Evolutionary conservation across 2,329 filamentous ascomycete genomes (phyloP).

Genomic region (Tolypocladium album): DNA sequence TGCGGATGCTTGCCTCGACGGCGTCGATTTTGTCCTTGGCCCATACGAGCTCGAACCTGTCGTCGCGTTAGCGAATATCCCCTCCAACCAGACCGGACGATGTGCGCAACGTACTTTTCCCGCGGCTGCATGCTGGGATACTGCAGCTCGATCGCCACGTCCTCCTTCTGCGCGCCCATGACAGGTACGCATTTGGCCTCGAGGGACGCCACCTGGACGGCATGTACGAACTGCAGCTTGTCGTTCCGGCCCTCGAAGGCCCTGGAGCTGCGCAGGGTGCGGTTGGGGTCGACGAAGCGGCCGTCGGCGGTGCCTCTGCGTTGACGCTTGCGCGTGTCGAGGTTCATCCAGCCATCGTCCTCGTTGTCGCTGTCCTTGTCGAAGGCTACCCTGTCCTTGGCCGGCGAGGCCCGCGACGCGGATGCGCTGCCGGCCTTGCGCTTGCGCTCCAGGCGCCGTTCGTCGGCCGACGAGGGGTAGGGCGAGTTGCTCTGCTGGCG

Average conservation of each 20-base stretch:
- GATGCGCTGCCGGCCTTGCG: slow-evolving; percentile 31
- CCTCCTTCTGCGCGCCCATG: slow-evolving; percentile 37
- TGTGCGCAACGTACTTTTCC: slow-evolving; percentile 46
- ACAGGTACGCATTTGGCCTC: slow-evolving; percentile 39
- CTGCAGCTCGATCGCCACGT: slow-evolving; percentile 58
- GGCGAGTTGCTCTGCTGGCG: slow-evolving; percentile 31
- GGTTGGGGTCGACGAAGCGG: slow-evolving; percentile 33
- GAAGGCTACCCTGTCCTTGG: slow-evolving; percentile 36
- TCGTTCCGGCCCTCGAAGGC: slow-evolving; percentile 33
- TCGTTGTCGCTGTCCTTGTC: slow-evolving; percentile 40
- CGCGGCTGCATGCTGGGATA: slow-evolving; percentile 67
- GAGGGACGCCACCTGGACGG: slow-evolving; percentile 43
- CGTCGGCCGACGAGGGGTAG: slow-evolving; percentile 28
- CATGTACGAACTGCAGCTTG: slow-evolving; percentile 43
- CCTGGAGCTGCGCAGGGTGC: slow-evolving; percentile 32
- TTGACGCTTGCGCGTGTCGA: slow-evolving; percentile 37
- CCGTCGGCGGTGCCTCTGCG: slow-evolving; percentile 30
- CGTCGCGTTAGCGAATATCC: slow-evolving; percentile 8
- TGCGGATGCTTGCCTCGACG: slow-evolving; percentile 59
- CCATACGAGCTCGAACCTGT: slow-evolving; percentile 52
- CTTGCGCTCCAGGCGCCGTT: slow-evolving; percentile 31
- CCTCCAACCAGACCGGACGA: neutral
- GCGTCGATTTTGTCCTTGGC: slow-evolving; percentile 73
- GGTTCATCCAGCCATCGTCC: slow-evolving; percentile 40
- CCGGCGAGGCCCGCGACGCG: slow-evolving; percentile 29